These are phyloP conservation scores for Pichia sp. DNA, from an alignment of 1,139 yeast species.

Conservation along the genomic window DNA sequence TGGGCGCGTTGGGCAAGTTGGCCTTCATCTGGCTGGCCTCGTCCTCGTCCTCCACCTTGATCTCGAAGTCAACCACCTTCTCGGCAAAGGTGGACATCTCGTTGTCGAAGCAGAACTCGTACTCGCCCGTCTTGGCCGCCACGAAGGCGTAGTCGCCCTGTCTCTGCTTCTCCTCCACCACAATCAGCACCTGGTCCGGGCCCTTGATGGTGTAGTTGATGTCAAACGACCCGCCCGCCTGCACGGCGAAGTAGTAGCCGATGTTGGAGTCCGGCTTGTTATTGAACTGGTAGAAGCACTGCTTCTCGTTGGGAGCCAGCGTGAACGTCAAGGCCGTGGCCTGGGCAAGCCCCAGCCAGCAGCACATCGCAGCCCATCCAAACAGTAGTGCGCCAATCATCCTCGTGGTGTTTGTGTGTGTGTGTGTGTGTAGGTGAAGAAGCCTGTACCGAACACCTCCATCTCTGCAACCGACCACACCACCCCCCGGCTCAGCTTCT, in stretches of 20 bases:
- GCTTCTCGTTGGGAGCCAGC: constrained; percentile 70
- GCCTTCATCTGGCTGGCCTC: constrained; percentile 45
- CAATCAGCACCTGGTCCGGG: constrained; percentile 60
- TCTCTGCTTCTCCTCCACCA: constrained; percentile 61
- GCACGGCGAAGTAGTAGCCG: constrained; percentile 87
- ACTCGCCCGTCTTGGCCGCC: constrained; percentile 74
- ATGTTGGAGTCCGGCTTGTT: constrained; percentile 59
- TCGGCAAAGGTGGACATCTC: constrained; percentile 84
- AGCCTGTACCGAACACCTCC: background rate
- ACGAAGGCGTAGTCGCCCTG: constrained; percentile 81
- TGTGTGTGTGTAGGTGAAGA: background rate
- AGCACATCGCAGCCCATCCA: background rate
- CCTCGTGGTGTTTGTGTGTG: background rate
- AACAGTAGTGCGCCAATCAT: background rate
- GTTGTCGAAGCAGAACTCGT: constrained; percentile 86
- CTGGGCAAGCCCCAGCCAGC: constrained; percentile 5
- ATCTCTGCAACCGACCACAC: too few species aligned
- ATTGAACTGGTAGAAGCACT: constrained; percentile 77
- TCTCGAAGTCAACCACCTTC: constrained; percentile 85
- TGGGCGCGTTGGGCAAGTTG: constrained; percentile 59
- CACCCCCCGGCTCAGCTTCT: too few species aligned
- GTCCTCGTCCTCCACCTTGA: constrained; percentile 55
- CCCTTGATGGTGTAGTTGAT: constrained; percentile 71
- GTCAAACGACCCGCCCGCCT: constrained; percentile 83
- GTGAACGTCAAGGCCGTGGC: constrained; percentile 63